phyloP scores from a whole-genome alignment of 2,329 filamentous ascomycete species.

The Dactylonectria estremocensis region DNA sequence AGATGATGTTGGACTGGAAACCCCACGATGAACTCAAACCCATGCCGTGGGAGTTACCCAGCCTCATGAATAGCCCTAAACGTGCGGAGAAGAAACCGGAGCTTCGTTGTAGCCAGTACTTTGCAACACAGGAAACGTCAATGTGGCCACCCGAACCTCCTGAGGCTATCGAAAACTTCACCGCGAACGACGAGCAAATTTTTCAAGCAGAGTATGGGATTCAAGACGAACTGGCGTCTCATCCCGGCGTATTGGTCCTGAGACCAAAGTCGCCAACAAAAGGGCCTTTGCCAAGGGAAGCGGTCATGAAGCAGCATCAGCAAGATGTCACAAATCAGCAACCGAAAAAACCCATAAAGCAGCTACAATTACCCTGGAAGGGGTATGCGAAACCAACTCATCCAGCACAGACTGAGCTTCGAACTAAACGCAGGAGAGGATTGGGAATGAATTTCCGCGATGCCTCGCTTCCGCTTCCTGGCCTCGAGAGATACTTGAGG shows the following conservation, averaged over 20 bases:
- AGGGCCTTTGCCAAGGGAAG: not conserved
- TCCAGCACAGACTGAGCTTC: not conserved
- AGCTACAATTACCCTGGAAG: conserved; percentile 29
- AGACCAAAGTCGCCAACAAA: not conserved
- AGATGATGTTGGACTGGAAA: conserved; percentile 48
- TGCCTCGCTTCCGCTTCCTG: conserved; percentile 43
- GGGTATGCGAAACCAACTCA: conserved; percentile 31
- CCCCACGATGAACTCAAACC: conserved; percentile 49
- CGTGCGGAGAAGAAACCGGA: conserved; percentile 19
- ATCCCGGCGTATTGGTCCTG: not conserved
- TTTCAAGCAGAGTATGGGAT: not conserved
- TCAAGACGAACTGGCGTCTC: not conserved
- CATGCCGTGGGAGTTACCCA: conserved; percentile 53
- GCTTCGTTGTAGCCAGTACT: conserved; percentile 40
- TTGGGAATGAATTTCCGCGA: conserved; percentile 36
- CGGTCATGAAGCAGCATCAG: not conserved
- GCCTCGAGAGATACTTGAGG: conserved; percentile 42
- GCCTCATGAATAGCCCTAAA: conserved; percentile 36
- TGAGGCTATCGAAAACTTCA: not conserved
- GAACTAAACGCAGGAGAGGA: conserved; percentile 35
- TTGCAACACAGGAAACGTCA: conserved; percentile 22
- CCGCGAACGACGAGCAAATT: not conserved
- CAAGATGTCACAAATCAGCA: not conserved
- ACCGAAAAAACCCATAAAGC: not conserved
- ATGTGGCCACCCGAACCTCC: not conserved